Evolutionary conservation across 257 asterid genomes (phyloP), one percentile per base, ranked within the genome.

Genomic region (Fraxinus excelsior): DNA sequence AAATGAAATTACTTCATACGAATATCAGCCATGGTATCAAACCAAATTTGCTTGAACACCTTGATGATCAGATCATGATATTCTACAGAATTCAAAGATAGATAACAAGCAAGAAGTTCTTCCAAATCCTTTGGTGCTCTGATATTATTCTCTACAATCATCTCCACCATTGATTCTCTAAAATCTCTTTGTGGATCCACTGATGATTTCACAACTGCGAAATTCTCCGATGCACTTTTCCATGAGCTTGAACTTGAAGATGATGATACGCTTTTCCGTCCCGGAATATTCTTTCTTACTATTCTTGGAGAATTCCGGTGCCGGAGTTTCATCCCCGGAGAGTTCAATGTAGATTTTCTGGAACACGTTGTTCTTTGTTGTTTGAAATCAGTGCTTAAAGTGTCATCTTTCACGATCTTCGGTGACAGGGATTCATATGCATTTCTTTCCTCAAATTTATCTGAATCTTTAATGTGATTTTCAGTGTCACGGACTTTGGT

Each of bases 11-110:
- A 56, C 25, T 56, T 19, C 28, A 56, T 1, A 56, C 5, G 14
- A n/a, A 56, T 40, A 40, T 40, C 46, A 2, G 46, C 46, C 10
- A 40, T 42, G 37, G 11, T 40, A 14, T 71, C 62, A 38, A 71
- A 71, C 74, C 74, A 71, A 16, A 71, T 71, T 42, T 71, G 62
- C 74, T 71, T 71, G 60, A 71, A 71, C 51, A 71, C 74, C n/a
- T 38, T 21, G 62, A 71, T 62, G 68, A 62, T 62, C 68, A 62
- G 2, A 26, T 62, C 68, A 62, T 62, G 68, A 25, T 62, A 25
- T 40, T 71, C 74, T 12, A 23, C 38, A 10, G 62, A 71, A 71
- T 71, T 71, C 34, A 71, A 42, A 13, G 53, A 69, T 1, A 69
- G 51, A 32, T 69, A 69, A 4, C 73, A 35, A 32, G 73, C 73